Conservation (phyloP, 495 filamentous ascomycete species). For the Hyaloscypha bicolor region DNA sequence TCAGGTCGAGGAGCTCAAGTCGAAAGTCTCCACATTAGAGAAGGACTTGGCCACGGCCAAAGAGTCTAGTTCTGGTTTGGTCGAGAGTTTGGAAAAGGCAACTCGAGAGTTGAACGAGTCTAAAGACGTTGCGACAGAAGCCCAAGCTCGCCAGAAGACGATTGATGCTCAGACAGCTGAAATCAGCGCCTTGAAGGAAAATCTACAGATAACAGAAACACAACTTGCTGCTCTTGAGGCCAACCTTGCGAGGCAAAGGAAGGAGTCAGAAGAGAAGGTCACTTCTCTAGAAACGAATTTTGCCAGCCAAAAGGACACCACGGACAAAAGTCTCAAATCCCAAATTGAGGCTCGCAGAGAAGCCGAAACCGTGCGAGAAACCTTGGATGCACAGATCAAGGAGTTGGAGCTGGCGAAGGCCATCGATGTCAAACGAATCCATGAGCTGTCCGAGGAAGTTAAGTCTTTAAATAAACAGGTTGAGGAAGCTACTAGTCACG, state of each 20-base stretch:
- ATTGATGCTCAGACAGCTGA: conserved; percentile 27
- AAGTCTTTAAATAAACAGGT: conserved; percentile 23
- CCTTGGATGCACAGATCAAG: conserved; percentile 25
- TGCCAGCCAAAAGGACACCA: conserved; percentile 19
- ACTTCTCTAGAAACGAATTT: conserved; percentile 22
- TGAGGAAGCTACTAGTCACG: conserved; percentile 28
- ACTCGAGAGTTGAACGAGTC: conserved; percentile 55
- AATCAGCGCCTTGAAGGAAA: conserved; percentile 38
- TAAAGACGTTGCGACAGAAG: conserved; percentile 51
- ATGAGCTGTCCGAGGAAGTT: conserved; percentile 35
- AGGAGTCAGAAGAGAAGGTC: conserved; percentile 21
- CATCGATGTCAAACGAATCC: conserved; percentile 34
- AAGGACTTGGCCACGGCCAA: conserved; percentile 44
- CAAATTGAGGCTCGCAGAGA: conserved; percentile 24
- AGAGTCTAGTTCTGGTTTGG: conserved; percentile 40
- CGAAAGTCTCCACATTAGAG: conserved; percentile 49
- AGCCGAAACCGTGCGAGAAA: conserved; percentile 20
- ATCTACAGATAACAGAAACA: conserved; percentile 44
- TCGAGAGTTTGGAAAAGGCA: conserved; percentile 50
- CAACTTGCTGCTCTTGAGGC: conserved; percentile 39
- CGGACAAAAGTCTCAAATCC: conserved; percentile 30
- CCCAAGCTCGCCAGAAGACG: conserved; percentile 20
- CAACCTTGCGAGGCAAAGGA: conserved; percentile 25
- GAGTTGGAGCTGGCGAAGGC: conserved; percentile 23
- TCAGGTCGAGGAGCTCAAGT: conserved; percentile 67